phyloP scores from a whole-genome alignment of 352 stramenopile species.

The Phytopythium boreale region DNA sequence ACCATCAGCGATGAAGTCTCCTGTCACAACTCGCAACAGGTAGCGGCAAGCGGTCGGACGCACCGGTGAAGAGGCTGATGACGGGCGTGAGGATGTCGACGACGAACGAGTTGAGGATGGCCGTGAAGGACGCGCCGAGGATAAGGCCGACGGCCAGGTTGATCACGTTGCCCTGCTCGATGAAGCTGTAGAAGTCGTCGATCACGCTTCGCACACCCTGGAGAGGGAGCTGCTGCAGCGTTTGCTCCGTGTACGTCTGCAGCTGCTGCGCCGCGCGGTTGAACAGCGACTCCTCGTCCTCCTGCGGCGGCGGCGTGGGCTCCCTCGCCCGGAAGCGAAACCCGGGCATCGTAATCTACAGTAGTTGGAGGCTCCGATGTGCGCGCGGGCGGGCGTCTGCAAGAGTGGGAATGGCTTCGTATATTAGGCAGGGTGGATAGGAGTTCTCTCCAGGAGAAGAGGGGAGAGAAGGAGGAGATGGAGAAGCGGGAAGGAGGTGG shows the following conservation, averaged over 20 bases:
- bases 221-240: slow-evolving; percentile 16
- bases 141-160: slow-evolving; percentile 69
- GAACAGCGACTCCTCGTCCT: slow-evolving; percentile 21
- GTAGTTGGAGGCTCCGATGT: neutral
- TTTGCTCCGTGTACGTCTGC: slow-evolving; percentile 12
- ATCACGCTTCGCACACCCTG: slow-evolving; percentile 29
- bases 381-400: neutral
- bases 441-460: neutral
- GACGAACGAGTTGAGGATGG: slow-evolving; percentile 74
- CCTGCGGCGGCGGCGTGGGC: slow-evolving; percentile 10
- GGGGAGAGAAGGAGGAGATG: neutral
- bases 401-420: neutral
- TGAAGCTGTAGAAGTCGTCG: slow-evolving; percentile 69
- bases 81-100: slow-evolving; percentile 60
- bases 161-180: slow-evolving; percentile 75
- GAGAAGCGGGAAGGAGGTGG: neutral
- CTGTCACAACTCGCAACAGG: neutral
- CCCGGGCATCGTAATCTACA: neutral
- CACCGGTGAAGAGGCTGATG: slow-evolving; percentile 67
- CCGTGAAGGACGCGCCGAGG: slow-evolving; percentile 57
- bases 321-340: slow-evolving; percentile 3
- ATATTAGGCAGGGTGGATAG: neutral
- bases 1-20: neutral
- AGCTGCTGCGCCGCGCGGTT: slow-evolving; percentile 13
- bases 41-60: neutral